Conservation (phyloP, 2,329 filamentous ascomycete genomes). For the Thelonectria discophora region DNA sequence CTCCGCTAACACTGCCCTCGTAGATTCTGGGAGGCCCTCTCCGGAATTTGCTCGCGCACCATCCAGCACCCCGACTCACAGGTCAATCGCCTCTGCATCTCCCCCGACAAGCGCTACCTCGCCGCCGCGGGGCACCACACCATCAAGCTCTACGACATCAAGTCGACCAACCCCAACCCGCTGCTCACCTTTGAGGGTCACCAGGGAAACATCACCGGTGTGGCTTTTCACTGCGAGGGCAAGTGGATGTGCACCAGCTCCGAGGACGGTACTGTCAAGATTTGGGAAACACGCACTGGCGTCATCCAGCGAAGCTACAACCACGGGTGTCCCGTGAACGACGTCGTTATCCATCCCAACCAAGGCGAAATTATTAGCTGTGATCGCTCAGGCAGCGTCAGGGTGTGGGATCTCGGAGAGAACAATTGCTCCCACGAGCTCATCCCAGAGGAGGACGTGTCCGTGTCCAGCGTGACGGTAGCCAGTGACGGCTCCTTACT, state of each 20-base stretch:
- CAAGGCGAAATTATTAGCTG: conserved; percentile 98
- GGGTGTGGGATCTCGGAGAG: conserved; percentile 96
- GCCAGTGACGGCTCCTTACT: conserved; percentile 93
- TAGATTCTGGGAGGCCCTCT: conserved; percentile 98
- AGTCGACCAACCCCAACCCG: conserved; percentile 95
- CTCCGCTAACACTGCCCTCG: conserved; percentile 26
- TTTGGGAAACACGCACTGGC: conserved; percentile 91
- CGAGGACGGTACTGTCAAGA: conserved; percentile 96
- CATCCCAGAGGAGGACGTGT: conserved; percentile 94
- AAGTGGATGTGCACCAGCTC: conserved; percentile 99
- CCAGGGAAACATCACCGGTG: conserved; percentile 93
- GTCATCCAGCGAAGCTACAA: conserved; percentile 91
- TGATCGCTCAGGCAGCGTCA: conserved; percentile 89
- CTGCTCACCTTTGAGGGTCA: conserved; percentile 95
- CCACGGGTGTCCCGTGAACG: conserved; percentile 89
- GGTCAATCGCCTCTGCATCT: conserved; percentile 97
- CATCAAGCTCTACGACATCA: conserved; percentile 98
- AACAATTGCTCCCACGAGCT: conserved; percentile 97
- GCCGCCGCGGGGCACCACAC: conserved; percentile 82
- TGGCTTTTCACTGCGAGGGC: conserved; percentile 97
- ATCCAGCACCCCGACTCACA: conserved; percentile 98
- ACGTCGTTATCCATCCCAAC: conserved; percentile 99
- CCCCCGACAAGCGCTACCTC: conserved; percentile 95
- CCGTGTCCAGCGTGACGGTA: conserved; percentile 93
- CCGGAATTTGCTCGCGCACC: conserved; percentile 95